Base-by-base conservation (phyloP, 129 eudicot species). In the Deinandra increscens region DNA sequence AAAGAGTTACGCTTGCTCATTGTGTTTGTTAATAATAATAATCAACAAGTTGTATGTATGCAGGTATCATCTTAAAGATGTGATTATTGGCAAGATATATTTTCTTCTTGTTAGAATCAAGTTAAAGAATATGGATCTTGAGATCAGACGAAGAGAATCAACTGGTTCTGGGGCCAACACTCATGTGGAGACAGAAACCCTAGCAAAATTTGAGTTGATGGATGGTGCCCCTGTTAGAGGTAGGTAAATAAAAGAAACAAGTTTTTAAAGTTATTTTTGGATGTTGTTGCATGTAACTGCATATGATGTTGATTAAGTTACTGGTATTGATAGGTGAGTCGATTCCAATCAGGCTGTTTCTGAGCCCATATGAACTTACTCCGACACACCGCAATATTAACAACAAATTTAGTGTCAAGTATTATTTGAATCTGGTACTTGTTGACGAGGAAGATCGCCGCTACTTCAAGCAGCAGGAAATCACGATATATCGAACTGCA, bases 171-270 rank as follows among this genome's bases (percentile, higher is more conserved):
- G 98, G 51, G 79, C 98, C 23, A 91, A 91, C 76, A 88, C 98
- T 42, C 98, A 91, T 81, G 96, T 91, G 7, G 98, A 91, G 84
- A 91, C 98, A 18, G 98, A 91, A 81, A 91, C 98, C 45, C 87
- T 91, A 38, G 98, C 98, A 20, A 91, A 91, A 48, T 91, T 86
- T 58, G 98, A 91, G 79, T 79, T 91, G 69, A 91, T 91, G 98
- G 98, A 91, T 62, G 98, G 98, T 59, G 96, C 98, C 73, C 98
- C 98, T 67, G 98, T 91, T 5, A 84, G 98, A 88, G 98, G 96
- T 91, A 88, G 98, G 96, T 91, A 84, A 49, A 2, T 4, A 36
- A 36, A 36, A 4, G 7, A 36, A 36, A 36, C 39, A 36, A 36
- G 6, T 7, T 4, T 9, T 26, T 26, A 26, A 26, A 26, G 31